phyloP scores from a whole-genome alignment of 208 protist genomes.

The Phytomonas sp. region DNA sequence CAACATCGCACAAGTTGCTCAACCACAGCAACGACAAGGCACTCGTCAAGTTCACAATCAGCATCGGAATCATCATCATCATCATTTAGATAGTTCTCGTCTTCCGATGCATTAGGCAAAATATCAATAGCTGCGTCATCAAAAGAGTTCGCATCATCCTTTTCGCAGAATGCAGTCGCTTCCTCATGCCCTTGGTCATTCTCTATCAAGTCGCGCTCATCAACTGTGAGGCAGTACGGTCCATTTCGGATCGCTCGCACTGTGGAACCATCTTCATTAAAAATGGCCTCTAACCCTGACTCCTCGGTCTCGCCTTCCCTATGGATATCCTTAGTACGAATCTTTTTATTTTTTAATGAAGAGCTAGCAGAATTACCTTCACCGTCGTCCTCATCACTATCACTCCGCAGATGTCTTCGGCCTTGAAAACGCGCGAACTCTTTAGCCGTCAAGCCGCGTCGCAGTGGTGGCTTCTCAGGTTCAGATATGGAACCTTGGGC shows the following conservation, averaged over 20 bases:
- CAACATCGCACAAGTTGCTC: constrained; percentile 72
- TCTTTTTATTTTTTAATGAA: not conserved
- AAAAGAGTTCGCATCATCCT: constrained; percentile 10
- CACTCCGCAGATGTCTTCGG: not conserved
- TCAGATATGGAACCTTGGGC: not conserved
- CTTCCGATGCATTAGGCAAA: not conserved
- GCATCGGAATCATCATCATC: constrained; percentile 56
- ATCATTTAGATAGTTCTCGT: constrained; percentile 10
- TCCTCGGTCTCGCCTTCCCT: constrained; percentile 15
- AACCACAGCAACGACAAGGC: constrained; percentile 46
- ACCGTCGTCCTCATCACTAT: constrained; percentile 1
- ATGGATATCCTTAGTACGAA: constrained; percentile 7
- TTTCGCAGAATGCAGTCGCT: not conserved
- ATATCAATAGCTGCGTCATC: constrained; percentile 11
- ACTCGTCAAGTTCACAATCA: constrained; percentile 60
- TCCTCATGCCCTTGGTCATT: constrained; percentile 7
- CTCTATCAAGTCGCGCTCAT: constrained; percentile 50
- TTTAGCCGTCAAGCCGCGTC: not conserved
- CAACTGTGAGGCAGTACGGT: constrained; percentile 60
- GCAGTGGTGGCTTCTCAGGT: not conserved
- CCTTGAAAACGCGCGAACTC: not conserved
- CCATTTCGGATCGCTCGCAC: constrained; percentile 46
- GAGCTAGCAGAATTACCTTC: not conserved
- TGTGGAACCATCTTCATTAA: constrained; percentile 37
- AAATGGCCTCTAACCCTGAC: constrained; percentile 18